Conservation (phyloP, 306 rosid species). For the Quercus aquifolioides region DNA sequence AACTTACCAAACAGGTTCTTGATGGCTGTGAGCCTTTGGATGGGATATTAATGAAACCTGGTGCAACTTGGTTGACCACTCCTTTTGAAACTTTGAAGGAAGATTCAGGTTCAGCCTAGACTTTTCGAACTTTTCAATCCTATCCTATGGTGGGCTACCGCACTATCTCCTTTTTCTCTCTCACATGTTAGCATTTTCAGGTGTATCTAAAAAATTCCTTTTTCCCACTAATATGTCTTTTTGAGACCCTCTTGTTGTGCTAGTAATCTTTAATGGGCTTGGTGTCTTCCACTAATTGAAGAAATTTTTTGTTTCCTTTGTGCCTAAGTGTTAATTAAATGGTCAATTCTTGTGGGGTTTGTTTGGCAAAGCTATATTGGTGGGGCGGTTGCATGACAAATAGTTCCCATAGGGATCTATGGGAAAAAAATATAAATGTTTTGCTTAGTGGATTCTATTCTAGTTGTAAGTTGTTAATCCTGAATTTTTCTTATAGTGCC, state of each 20-base stretch:
- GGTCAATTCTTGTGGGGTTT: too few relatives aligned
- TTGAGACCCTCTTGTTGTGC: constrained; percentile 17
- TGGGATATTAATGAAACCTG: neutral
- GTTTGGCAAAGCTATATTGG: too few relatives aligned
- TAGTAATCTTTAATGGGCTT: constrained; percentile 33
- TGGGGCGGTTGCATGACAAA: too few relatives aligned
- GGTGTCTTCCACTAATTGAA: constrained; percentile 47
- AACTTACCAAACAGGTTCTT: neutral
- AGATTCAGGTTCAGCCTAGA: too few relatives aligned
- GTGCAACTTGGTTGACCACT: constrained; percentile 1
- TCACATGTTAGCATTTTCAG: constrained; percentile 20
- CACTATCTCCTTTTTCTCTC: constrained; percentile 17
- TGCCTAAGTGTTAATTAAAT: neutral
- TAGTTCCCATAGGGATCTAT: too few relatives aligned
- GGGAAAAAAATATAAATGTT: too few relatives aligned
- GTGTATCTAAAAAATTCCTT: constrained; percentile 28
- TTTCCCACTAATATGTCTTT: constrained; percentile 29
- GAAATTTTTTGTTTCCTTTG: constrained; percentile 26
- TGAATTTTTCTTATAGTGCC: too few relatives aligned
- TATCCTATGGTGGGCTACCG: constrained; percentile 34
- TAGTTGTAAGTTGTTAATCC: too few relatives aligned
- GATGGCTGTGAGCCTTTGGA: neutral
- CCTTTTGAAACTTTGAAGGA: neutral
- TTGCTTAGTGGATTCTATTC: too few relatives aligned
- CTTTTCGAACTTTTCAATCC: constrained; percentile 11